These are phyloP conservation scores for Maudiozyma serrabonitensis DNA, from an alignment of 805 yeast genomes.

Conservation along the genomic window DNA sequence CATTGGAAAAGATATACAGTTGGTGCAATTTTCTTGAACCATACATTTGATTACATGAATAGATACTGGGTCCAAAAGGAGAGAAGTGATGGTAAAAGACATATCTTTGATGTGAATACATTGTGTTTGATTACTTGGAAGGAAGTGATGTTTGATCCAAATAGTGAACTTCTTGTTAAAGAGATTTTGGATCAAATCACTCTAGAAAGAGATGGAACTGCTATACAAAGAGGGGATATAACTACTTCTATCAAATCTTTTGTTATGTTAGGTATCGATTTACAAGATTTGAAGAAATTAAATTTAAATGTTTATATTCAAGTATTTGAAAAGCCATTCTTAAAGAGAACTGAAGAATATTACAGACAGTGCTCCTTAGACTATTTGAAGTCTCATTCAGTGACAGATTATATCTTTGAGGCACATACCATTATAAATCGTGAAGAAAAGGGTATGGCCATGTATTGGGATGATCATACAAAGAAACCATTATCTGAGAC, in stretches of 20 bases:
- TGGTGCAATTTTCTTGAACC: slow-evolving; percentile 86
- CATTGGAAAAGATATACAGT: slow-evolving; percentile 84
- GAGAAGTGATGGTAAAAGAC: slow-evolving; percentile 83
- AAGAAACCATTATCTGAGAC: slow-evolving; percentile 66
- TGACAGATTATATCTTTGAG: slow-evolving; percentile 81
- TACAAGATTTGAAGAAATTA: slow-evolving; percentile 77
- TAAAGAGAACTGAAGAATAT: slow-evolving; percentile 51
- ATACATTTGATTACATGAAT: slow-evolving; percentile 90
- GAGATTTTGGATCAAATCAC: slow-evolving; percentile 73
- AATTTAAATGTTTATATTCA: slow-evolving; percentile 74
- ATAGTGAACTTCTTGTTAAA: slow-evolving; percentile 47
- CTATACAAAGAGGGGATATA: slow-evolving; percentile 55
- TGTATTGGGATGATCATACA: slow-evolving; percentile 79
- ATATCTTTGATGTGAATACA: slow-evolving; percentile 85
- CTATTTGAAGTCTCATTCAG: slow-evolving; percentile 64
- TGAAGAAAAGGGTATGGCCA: slow-evolving; percentile 68
- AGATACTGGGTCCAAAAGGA: slow-evolving; percentile 97
- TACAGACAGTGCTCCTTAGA: slow-evolving; percentile 50
- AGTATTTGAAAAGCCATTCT: slow-evolving; percentile 67
- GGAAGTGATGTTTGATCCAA: slow-evolving; percentile 62
- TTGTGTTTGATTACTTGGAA: slow-evolving; percentile 85
- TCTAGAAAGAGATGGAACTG: slow-evolving; percentile 68
- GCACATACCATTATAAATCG: slow-evolving; percentile 77
- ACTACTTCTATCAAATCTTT: slow-evolving; percentile 75
- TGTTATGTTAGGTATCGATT: slow-evolving; percentile 84